Evolutionary conservation across 2,329 filamentous ascomycete species (phyloP), one percentile per base, ranked within the genome.

Genomic region (Stachybotrys elegans): DNA sequence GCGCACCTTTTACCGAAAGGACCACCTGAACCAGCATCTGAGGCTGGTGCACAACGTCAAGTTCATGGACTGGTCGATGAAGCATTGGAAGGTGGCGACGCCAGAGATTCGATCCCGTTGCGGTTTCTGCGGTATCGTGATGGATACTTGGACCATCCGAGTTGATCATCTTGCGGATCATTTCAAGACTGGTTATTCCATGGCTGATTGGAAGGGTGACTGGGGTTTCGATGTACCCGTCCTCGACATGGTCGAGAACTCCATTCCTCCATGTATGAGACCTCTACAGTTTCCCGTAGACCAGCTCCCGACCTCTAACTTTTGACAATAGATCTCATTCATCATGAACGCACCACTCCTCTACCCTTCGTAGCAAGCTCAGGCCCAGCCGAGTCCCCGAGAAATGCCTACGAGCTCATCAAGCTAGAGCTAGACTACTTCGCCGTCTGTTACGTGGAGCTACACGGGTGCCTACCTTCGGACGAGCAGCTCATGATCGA

Each of bases 201-300:
- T 84, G 80, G 77, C 75, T 49, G 78, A 83, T 61, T 84, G 81
- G 81, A 81, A 82, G 70, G 81, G 81, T 67, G 80, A 81, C 62
- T 83, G 80, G 79, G 81, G 81, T 70, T 83, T 84, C 49, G 80
- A 83, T 44, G 66, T 68, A 22, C 73, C 77, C 27, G 73, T 84
- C 34, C 67, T 81, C 52, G 71, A 79, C 49, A 75, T 83, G 69
- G 75, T 84, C 54, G 80, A 84, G 61, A 83, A 83, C 56, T 79
- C 79, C 38, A 81, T 84, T 46, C 81, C 80, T 43, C 79, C 80
- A 40, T 83, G 78, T 81, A 72, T 69, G 75, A 66, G 65, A 58
- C 59, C 58, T 54, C 48, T 62, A 39, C 58, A 56, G 46, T 62
- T 57, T 61, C 57, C 59, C 47, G 48, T 63, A 63, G 61, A 67